Evolutionary conservation across 1,139 yeast species (phyloP), one percentile per base, ranked within the genome.

Genomic region (Kurtzmaniella quercitrusa): DNA sequence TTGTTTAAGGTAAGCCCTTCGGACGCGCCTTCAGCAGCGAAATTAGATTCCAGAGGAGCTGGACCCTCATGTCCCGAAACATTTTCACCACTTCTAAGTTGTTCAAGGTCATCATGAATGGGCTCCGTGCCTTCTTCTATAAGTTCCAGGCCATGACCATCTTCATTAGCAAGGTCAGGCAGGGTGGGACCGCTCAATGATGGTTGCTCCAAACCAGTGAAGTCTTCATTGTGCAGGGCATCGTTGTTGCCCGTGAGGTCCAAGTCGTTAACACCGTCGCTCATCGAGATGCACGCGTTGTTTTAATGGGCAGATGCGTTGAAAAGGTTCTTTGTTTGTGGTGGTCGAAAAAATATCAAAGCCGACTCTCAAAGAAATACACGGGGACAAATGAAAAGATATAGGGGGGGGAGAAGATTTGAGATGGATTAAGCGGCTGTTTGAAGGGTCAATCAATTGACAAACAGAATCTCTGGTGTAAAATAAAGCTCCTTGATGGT

Each of bases 121-220:
- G 16, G n/a, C 32, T 15, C 15, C 33, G 15, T 20, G 18, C 15
- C 26, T 32, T 33, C 20, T 33, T 9, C 14, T 20, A 15, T 22
- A 23, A 16, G 26, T 33, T 33, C 22, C 38, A 33, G n/a, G 18
- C 17, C 22, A 14, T 17, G 15, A 11, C 18, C 30, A 6, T 26
- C 30, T 14, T 26, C 30, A 12, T 26, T 26, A 14, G 30, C 5
- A 9, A 9, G 30, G 30, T 5, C n/a, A 14, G 30, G 30, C 30
- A 26, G 30, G 30, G n/a, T 14, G 30, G 30, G 30, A 5, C 30
- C 30, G 12, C 33, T 15, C 18, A 22, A 38, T n/a, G 20, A 16
- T 5, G 17, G 18, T 30, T 30, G 34, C 34, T 30, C 18, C 34
- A 30, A 30, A 30, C 34, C 34, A 16, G 34, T 30, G 34, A 30